Percentiles rank a stretch among this genome's conserved stretches.
Conservation (phyloP, 176 grass and related monocot genomes). For the Bromus sterilis region DNA sequence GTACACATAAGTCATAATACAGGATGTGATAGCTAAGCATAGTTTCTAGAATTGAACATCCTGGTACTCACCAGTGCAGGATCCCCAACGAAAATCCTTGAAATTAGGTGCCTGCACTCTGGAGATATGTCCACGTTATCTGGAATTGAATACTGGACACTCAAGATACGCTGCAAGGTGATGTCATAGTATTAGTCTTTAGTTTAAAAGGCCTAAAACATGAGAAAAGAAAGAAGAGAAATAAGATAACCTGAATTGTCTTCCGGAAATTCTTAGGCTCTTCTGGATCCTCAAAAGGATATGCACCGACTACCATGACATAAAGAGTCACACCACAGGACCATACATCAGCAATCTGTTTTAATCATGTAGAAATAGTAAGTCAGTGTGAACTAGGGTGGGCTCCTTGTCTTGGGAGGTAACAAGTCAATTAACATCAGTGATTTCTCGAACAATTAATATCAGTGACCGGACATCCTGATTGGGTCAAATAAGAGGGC, state of each 20-base stretch:
- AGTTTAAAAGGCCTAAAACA: neutral
- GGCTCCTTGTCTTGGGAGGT: neutral
- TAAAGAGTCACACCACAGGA: slow-evolving; percentile 78
- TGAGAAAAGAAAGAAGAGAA: neutral
- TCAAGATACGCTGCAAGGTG: slow-evolving; percentile 59
- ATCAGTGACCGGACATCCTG: neutral
- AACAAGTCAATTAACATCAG: neutral
- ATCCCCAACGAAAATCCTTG: slow-evolving; percentile 63
- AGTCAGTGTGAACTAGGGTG: neutral
- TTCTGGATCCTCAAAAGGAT: slow-evolving; percentile 83
- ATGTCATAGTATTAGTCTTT: slow-evolving; percentile 17
- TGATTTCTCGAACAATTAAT: neutral
- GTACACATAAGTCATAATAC: neutral
- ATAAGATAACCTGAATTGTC: slow-evolving; percentile 51
- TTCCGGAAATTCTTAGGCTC: slow-evolving; percentile 75
- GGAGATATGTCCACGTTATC: slow-evolving; percentile 63
- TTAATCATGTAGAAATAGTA: slow-evolving; percentile 3
- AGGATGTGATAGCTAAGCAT: neutral
- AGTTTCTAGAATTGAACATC: neutral
- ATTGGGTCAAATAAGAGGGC: neutral
- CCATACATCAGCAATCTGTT: slow-evolving; percentile 84
- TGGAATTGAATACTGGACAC: slow-evolving; percentile 71
- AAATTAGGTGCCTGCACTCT: slow-evolving; percentile 59
- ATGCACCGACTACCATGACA: slow-evolving; percentile 76
- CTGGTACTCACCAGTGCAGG: slow-evolving; percentile 49